These are phyloP conservation scores for Pisolithus microcarpus DNA, from an alignment of 768 basidiomycete genomes.

Conservation along the genomic window DNA sequence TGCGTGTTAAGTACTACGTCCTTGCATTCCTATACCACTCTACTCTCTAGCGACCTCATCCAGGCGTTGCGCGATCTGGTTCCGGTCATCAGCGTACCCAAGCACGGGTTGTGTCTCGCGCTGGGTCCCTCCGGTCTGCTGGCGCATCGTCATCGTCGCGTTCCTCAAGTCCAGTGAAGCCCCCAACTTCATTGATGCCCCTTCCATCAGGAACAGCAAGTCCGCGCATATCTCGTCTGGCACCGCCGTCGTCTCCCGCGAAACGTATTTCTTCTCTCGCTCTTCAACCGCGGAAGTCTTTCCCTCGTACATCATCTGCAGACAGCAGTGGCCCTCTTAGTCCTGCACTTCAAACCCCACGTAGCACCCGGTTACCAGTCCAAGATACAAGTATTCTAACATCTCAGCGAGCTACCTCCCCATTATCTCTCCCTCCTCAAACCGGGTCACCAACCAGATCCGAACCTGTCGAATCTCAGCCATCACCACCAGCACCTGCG, in stretches of 20 bases:
- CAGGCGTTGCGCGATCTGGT: conserved; percentile 23
- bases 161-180: conserved; percentile 57
- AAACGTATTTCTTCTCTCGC: conserved; percentile 46
- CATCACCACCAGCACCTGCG: conserved; percentile 10
- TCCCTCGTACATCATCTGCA: conserved; percentile 38
- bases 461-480: conserved; percentile 9
- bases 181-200: conserved; percentile 23
- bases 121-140: conserved; percentile 37
- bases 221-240: conserved; percentile 23
- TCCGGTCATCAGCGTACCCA: conserved; percentile 54
- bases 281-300: conserved; percentile 44
- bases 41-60: conserved; percentile 21
- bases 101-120: conserved; percentile 41
- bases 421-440: conserved; percentile 29
- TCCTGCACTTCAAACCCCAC: conserved; percentile 25
- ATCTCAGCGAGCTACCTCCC: conserved; percentile 32
- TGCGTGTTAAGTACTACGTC: neutral
- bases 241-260: conserved; percentile 43
- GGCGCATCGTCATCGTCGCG: conserved; percentile 49
- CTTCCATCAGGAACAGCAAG: conserved; percentile 23
- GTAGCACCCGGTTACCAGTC: conserved; percentile 17
- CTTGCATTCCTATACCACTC: neutral
- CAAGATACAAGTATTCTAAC: conserved; percentile 12
- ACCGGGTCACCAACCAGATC: conserved; percentile 25
- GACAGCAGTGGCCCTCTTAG: conserved; percentile 28